Conservation (phyloP, 2,329 filamentous ascomycete genomes). For the Monilinia vaccinii-corymbosi region DNA sequence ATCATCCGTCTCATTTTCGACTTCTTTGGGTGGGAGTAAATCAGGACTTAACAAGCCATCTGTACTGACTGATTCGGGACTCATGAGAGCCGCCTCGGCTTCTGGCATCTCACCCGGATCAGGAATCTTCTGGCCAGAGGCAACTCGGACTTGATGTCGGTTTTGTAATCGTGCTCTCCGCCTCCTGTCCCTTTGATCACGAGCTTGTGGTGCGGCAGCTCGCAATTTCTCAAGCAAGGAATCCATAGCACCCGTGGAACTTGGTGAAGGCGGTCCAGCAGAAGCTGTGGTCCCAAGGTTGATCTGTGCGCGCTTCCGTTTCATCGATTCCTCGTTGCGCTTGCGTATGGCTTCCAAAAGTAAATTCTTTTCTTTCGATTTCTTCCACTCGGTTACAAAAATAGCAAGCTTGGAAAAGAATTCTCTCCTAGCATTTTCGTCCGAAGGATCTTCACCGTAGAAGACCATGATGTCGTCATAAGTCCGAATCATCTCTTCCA, state of each 20-base stretch:
- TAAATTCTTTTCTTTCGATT: slow-evolving; percentile 87
- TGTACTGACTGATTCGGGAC: slow-evolving; percentile 36
- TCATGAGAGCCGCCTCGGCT: slow-evolving; percentile 43
- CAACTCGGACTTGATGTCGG: slow-evolving; percentile 78
- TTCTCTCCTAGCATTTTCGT: slow-evolving; percentile 87
- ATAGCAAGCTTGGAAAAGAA: slow-evolving; percentile 91
- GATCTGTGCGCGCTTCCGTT: slow-evolving; percentile 70
- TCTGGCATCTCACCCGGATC: slow-evolving; percentile 58
- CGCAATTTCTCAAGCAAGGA: slow-evolving; percentile 88
- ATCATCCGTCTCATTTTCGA: slow-evolving; percentile 43
- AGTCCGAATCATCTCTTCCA: slow-evolving; percentile 84
- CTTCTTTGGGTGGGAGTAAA: slow-evolving; percentile 18
- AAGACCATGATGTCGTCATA: slow-evolving; percentile 96
- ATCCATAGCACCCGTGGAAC: slow-evolving; percentile 87
- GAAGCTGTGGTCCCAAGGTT: slow-evolving; percentile 39
- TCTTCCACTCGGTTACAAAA: slow-evolving; percentile 93
- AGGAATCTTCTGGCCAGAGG: slow-evolving; percentile 81
- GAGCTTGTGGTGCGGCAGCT: slow-evolving; percentile 80
- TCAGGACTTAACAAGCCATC: slow-evolving; percentile 27
- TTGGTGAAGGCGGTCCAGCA: slow-evolving; percentile 51
- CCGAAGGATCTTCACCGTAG: slow-evolving; percentile 86
- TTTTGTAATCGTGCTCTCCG: slow-evolving; percentile 84
- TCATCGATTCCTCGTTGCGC: slow-evolving; percentile 85
- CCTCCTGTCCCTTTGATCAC: slow-evolving; percentile 82
- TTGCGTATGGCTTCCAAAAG: slow-evolving; percentile 70